A percentile compares a stretch with the other conserved stretches of the same genome.
Conservation (phyloP, 2,329 filamentous ascomycete genomes). For the Ophiostoma novo-ulmi region DNA sequence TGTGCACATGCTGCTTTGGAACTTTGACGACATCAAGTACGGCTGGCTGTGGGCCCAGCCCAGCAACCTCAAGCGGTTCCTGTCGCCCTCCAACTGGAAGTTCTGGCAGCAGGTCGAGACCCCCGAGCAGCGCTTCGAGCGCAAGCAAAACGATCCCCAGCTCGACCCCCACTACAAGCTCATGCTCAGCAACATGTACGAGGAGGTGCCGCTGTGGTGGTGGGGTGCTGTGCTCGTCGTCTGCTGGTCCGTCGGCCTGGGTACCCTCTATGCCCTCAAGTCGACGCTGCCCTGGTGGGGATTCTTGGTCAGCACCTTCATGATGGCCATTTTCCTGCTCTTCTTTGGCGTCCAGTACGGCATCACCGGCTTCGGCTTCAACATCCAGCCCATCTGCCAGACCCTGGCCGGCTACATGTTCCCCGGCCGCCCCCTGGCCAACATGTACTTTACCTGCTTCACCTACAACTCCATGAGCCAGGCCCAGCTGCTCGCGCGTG, state of each 20-base stretch:
- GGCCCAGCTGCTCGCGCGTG: slow-evolving; percentile 33
- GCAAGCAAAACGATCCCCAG: slow-evolving; percentile 24
- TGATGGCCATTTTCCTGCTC: slow-evolving; percentile 37
- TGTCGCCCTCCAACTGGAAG: slow-evolving; percentile 19
- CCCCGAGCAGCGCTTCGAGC: slow-evolving; percentile 25
- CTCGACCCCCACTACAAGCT: slow-evolving; percentile 34
- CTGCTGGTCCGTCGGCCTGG: slow-evolving; percentile 37
- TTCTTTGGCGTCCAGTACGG: slow-evolving; percentile 40
- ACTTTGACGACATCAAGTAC: slow-evolving; percentile 27
- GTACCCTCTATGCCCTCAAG: slow-evolving; percentile 36
- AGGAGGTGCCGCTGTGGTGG: slow-evolving; percentile 27
- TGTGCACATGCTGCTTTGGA: slow-evolving; percentile 33
- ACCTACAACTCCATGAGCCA: slow-evolving; percentile 35
- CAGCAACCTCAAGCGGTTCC: slow-evolving; percentile 23
- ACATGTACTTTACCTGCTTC: slow-evolving; percentile 43
- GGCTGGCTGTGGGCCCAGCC: slow-evolving; percentile 23
- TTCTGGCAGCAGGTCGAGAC: slow-evolving; percentile 23
- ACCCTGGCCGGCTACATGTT: slow-evolving; percentile 48
- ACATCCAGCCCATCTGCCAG: slow-evolving; percentile 38
- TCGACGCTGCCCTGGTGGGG: slow-evolving; percentile 41
- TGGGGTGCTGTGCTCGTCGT: slow-evolving; percentile 33
- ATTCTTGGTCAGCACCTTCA: slow-evolving; percentile 37
- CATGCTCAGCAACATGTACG: slow-evolving; percentile 26
- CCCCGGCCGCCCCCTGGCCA: slow-evolving; percentile 38
- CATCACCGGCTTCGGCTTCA: slow-evolving; percentile 40